Conservation (phyloP, 768 basidiomycete species). For the Pleurotus pulmonarius region DNA sequence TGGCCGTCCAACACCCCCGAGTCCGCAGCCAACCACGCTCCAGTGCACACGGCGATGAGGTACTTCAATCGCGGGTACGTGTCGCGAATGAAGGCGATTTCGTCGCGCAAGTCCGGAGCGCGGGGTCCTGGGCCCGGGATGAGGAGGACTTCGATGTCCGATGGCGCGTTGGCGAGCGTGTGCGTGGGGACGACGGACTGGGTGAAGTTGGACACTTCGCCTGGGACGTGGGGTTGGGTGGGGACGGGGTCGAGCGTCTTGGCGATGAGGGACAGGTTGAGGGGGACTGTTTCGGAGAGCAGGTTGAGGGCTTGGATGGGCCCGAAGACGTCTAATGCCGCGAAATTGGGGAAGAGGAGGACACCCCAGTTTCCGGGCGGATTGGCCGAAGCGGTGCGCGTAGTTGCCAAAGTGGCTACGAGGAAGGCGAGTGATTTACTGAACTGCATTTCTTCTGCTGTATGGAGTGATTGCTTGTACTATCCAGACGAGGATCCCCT, state of each 20-base stretch:
- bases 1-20: constrained; percentile 38
- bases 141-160: constrained; percentile 30
- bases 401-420: not conserved
- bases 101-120: constrained; percentile 19
- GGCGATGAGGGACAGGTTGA: constrained; percentile 24
- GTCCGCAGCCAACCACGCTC: constrained; percentile 32
- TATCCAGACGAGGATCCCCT: no score
- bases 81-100: constrained; percentile 25
- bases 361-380: constrained; percentile 16
- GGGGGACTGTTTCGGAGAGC: constrained; percentile 14
- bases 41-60: constrained; percentile 41
- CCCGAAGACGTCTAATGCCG: constrained; percentile 28
- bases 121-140: constrained; percentile 26
- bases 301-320: constrained; percentile 27
- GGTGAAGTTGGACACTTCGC: constrained; percentile 20
- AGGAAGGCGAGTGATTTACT: not conserved
- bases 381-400: not conserved
- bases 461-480: no score
- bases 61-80: constrained; percentile 33
- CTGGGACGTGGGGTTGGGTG: constrained; percentile 13
- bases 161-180: constrained; percentile 29
- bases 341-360: constrained; percentile 25
- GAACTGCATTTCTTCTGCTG: no score
- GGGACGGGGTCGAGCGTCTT: constrained; percentile 23
- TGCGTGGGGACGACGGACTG: constrained; percentile 36